phyloP scores from a whole-genome alignment of 768 basidiomycete genomes.

The Serendipita sp. region DNA sequence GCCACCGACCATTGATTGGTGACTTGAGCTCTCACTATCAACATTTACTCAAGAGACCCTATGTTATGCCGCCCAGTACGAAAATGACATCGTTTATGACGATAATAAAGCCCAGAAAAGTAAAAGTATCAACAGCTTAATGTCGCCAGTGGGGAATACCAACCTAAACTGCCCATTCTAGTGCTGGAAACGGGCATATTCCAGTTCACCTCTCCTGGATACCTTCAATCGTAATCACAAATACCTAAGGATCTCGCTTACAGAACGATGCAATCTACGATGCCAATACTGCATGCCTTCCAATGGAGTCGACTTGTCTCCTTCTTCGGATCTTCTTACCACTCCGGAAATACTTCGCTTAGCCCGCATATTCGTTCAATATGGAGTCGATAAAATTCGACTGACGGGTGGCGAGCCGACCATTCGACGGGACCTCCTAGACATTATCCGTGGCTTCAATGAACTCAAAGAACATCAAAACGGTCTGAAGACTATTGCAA shows the following conservation, averaged over 20 bases:
- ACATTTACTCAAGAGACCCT: no score
- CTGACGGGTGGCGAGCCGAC: slow-evolving; percentile 84
- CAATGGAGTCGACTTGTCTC: slow-evolving; percentile 62
- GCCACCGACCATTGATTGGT: no score
- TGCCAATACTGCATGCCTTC: slow-evolving; percentile 33
- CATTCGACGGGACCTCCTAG: slow-evolving; percentile 54
- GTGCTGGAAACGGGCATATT: no score
- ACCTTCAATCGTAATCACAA: slow-evolving; percentile 54
- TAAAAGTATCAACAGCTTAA: no score
- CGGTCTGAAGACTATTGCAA: slow-evolving; percentile 61
- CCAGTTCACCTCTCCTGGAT: slow-evolving; percentile 32
- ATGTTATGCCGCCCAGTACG: no score
- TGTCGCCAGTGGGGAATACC: no score
- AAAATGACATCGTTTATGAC: no score
- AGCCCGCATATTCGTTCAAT: slow-evolving; percentile 59
- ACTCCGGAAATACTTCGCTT: slow-evolving; percentile 63
- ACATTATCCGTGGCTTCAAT: slow-evolving; percentile 44
- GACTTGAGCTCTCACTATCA: no score
- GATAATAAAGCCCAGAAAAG: no score
- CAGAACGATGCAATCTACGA: slow-evolving; percentile 76
- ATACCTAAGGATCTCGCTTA: slow-evolving; percentile 78
- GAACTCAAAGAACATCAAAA: slow-evolving; percentile 14
- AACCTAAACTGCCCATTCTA: no score
- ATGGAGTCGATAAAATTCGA: slow-evolving; percentile 76
- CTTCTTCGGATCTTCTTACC: slow-evolving; percentile 48